phyloP scores from a whole-genome alignment of 169 alveolate species.

The Blepharisma undulans region DNA sequence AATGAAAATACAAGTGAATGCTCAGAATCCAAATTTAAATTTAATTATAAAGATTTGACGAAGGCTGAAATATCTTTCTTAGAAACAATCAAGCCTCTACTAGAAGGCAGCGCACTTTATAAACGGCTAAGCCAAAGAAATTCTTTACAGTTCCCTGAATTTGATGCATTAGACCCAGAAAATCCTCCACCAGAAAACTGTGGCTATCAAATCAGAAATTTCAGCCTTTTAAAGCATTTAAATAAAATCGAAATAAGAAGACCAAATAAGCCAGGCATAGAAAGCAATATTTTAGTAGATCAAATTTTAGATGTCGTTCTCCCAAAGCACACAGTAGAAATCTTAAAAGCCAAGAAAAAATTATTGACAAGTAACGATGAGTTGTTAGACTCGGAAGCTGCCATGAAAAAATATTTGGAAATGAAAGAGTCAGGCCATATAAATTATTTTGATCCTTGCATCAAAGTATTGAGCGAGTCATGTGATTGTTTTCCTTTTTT shows the following conservation, averaged over 20 bases:
- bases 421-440: slow-evolving; percentile 8
- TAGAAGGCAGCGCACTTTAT: background rate
- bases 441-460: background rate
- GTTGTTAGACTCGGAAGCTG: background rate
- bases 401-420: slow-evolving; percentile 1
- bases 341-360: slow-evolving; percentile 25
- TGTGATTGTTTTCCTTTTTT: background rate
- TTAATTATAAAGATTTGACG: background rate
- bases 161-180: slow-evolving; percentile 11
- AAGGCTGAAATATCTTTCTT: slow-evolving; percentile 4
- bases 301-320: background rate
- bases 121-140: background rate
- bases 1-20: background rate
- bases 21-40: background rate
- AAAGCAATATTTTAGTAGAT: slow-evolving; percentile 13
- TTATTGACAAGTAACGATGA: background rate
- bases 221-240: slow-evolving; percentile 10
- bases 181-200: slow-evolving; percentile 18
- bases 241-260: slow-evolving; percentile 25
- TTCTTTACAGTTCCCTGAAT: slow-evolving; percentile 11
- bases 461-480: background rate
- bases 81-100: slow-evolving; percentile 15
- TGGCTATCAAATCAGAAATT: slow-evolving; percentile 1
- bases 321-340: slow-evolving; percentile 34
- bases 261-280: background rate